Evolutionary conservation across 306 rosid species (phyloP).

Genomic region (Elaeagnus macrophylla): DNA sequence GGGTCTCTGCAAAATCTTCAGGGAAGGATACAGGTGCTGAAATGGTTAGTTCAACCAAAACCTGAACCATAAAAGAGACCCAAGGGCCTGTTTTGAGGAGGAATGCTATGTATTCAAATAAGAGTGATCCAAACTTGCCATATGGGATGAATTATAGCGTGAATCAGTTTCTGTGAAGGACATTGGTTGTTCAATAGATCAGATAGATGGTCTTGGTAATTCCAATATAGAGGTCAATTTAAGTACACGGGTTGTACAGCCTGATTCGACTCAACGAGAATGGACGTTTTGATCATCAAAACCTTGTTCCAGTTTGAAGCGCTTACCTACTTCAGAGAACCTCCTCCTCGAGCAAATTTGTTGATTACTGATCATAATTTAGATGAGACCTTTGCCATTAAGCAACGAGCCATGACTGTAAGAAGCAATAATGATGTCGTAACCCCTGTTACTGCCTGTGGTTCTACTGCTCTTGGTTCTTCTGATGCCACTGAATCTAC

Average conservation of each 20-base stretch:
- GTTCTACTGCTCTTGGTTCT: conserved; percentile 25
- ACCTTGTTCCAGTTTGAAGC: conserved; percentile 19
- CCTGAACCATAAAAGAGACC: conserved; percentile 24
- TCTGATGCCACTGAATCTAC: conserved; percentile 9
- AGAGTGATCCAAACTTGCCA: conserved; percentile 16
- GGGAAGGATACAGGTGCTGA: conserved; percentile 18
- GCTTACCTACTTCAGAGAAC: conserved; percentile 20
- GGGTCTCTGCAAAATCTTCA: conserved; percentile 17
- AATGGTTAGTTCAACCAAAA: conserved; percentile 19
- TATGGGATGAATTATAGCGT: conserved; percentile 18
- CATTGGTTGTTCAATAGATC: conserved; percentile 24
- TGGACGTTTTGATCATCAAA: neutral
- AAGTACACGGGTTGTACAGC: conserved; percentile 11
- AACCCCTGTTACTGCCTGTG: conserved; percentile 14
- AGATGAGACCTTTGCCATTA: conserved; percentile 21
- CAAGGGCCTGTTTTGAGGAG: conserved; percentile 19
- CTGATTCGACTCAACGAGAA: conserved; percentile 24
- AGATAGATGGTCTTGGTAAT: conserved; percentile 24
- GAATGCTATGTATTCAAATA: conserved; percentile 20
- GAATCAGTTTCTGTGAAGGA: conserved; percentile 23
- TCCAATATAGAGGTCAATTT: conserved; percentile 17
- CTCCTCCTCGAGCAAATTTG: conserved; percentile 21
- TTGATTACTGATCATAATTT: conserved; percentile 18
- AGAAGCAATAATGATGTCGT: conserved; percentile 14
- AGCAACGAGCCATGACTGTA: conserved; percentile 25